Conservation (phyloP, 2,329 filamentous ascomycete genomes). For the Chrysoporthe austroafricana region DNA sequence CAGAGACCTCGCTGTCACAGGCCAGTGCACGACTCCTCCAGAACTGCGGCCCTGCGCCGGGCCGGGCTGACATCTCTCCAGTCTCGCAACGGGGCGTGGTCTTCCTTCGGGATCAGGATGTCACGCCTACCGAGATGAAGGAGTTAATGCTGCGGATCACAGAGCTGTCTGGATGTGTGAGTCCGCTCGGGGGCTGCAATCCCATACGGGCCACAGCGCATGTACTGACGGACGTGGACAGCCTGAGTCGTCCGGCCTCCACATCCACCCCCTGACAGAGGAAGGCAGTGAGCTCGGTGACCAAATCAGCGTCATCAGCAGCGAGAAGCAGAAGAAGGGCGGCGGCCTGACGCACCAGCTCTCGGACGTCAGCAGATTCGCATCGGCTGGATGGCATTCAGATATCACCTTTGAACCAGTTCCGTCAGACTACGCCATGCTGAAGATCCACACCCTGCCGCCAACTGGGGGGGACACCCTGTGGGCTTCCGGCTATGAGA, state of each 20-base stretch:
- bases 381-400: slow-evolving; percentile 38
- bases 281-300: slow-evolving; percentile 56
- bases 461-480: slow-evolving; percentile 51
- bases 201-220: neutral
- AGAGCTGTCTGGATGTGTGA: slow-evolving; percentile 45
- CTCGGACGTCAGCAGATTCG: slow-evolving; percentile 53
- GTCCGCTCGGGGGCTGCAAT: slow-evolving; percentile 3
- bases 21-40: slow-evolving; percentile 28
- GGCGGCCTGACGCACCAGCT: slow-evolving; percentile 55
- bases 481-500: slow-evolving; percentile 55
- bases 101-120: slow-evolving; percentile 53
- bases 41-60: neutral
- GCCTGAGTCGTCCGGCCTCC: slow-evolving; percentile 53
- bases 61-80: slow-evolving; percentile 25
- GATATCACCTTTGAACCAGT: slow-evolving; percentile 50
- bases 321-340: slow-evolving; percentile 58
- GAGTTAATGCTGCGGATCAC: slow-evolving; percentile 50
- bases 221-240: slow-evolving; percentile 25
- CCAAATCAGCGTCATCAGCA: slow-evolving; percentile 60
- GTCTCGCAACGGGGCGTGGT: slow-evolving; percentile 55
- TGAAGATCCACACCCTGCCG: slow-evolving; percentile 50
- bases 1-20: slow-evolving; percentile 38
- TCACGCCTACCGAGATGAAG: slow-evolving; percentile 49
- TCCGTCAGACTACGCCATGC: slow-evolving; percentile 51
- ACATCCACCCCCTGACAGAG: slow-evolving; percentile 59